These are phyloP conservation scores for Populus tremula DNA, from an alignment of 345 rosid species.

Conservation along the genomic window DNA sequence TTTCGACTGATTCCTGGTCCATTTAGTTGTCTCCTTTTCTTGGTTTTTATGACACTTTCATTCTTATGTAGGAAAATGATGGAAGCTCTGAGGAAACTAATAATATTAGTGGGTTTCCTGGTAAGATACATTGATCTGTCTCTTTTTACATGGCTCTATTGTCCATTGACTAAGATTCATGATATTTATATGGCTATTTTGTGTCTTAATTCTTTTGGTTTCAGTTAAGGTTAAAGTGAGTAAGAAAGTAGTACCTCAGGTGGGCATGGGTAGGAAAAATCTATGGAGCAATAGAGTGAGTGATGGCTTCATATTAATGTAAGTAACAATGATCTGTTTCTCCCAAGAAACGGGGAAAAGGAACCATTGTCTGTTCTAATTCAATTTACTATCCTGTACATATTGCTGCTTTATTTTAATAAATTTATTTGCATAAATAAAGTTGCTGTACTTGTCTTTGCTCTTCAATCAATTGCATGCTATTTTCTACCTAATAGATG, in stretches of 20 bases:
- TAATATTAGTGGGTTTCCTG: conserved; percentile 16
- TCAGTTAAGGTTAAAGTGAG: conserved; percentile 47
- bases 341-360: background rate
- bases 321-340: conserved; percentile 19
- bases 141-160: background rate
- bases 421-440: background rate
- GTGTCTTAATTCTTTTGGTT: conserved; percentile 16
- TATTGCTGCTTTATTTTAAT: background rate
- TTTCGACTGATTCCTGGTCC: background rate
- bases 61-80: conserved; percentile 28
- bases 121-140: conserved; percentile 19
- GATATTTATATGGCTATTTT: background rate
- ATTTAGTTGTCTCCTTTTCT: background rate
- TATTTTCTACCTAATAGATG: background rate
- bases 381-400: background rate
- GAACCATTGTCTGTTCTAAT: background rate
- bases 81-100: conserved; percentile 26
- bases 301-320: conserved; percentile 45
- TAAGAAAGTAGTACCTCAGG: conserved; percentile 35
- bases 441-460: background rate
- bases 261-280: conserved; percentile 36
- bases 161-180: background rate
- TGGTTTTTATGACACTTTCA: background rate
- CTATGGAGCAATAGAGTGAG: conserved; percentile 42
- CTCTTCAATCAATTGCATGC: background rate